Evolutionary conservation across 2,329 filamentous ascomycete genomes (phyloP), one percentile per base, ranked within the genome.

Genomic region (Plectosphaerella sp.): DNA sequence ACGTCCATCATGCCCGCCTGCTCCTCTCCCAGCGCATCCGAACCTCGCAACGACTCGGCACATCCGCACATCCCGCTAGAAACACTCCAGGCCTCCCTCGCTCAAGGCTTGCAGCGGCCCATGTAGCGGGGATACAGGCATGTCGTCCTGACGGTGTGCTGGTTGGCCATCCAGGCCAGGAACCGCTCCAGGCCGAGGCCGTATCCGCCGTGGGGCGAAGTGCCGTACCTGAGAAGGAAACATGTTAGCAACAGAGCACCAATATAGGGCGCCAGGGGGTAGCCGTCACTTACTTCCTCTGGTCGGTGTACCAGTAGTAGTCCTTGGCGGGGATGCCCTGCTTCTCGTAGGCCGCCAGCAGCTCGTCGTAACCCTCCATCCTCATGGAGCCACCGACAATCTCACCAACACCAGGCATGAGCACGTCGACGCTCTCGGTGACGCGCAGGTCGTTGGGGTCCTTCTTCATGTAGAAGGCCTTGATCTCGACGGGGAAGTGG

Each of bases 251-350:
- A 10, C 24, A 7, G 8, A 33, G 11, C 28, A 33, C 22, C 22
- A 22, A 22, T 25, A 5, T 47, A 11, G 46, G 35, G 45, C 47
- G 16, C 24, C 50, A 56, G 2, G 50, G 45, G 49, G 51, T 7
- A 12, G 39, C 10, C 46, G 42, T 20, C 55, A 84, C 87, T 78
- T 73, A 92, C 89, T 94, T 96, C 67, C 92, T 81, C 82, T 96
- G 91, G 74, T 97, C 94, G 33, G 91, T 95, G 76, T 97, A 99
- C 94, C 94, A 99, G 80, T 95, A 97, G 75, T 97, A 97, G 45
- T 87, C 86, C 61, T 82, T 82, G 18, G 91, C 84, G 62, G 89
- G 84, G 68, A 97, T 95, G 41, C 87, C 87, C 72, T 97, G 88
- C 57, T 87, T 84, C 71, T 91, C 84, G 69, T 95, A 99, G 1